phyloP scores from a whole-genome alignment of 176 grass and related monocot species.

The Raddia guianensis region DNA sequence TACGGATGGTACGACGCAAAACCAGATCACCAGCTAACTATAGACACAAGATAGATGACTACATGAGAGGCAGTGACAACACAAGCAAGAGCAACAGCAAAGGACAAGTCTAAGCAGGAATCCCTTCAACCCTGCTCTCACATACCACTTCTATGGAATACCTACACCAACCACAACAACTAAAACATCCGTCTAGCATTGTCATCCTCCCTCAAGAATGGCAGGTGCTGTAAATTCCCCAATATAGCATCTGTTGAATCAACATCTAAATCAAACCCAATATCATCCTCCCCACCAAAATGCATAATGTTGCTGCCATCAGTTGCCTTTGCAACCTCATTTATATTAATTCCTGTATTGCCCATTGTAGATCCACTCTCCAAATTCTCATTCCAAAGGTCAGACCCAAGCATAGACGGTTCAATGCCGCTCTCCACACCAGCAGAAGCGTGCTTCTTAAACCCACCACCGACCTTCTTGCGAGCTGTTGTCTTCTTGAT shows the following conservation, averaged over 20 bases:
- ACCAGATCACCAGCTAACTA: conserved; percentile 39
- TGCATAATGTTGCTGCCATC: conserved; percentile 41
- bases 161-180: conserved; percentile 39
- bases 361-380: conserved; percentile 27
- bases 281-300: conserved; percentile 54
- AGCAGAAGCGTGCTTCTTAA: conserved; percentile 41
- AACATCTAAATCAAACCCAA: conserved; percentile 82
- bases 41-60: conserved; percentile 26
- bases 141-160: conserved; percentile 45
- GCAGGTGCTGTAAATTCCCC: conserved; percentile 86
- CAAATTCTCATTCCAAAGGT: conserved; percentile 24
- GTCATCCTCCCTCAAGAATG: conserved; percentile 93
- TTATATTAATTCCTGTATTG: conserved; percentile 84
- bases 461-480: conserved; percentile 65
- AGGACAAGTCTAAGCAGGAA: conserved; percentile 26
- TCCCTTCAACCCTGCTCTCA: conserved; percentile 47
- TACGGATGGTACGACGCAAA: conserved; percentile 32
- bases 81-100: conserved; percentile 7
- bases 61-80: conserved; percentile 19
- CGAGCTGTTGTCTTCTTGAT: conserved; percentile 88
- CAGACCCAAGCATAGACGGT: conserved; percentile 25
- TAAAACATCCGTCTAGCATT: conserved; percentile 66
- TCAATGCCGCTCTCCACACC: conserved; percentile 34
- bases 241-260: conserved; percentile 83
- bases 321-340: conserved; percentile 68